Evolutionary conservation across 2,329 filamentous ascomycete genomes (phyloP).

Genomic region (Fusarium robinianum): DNA sequence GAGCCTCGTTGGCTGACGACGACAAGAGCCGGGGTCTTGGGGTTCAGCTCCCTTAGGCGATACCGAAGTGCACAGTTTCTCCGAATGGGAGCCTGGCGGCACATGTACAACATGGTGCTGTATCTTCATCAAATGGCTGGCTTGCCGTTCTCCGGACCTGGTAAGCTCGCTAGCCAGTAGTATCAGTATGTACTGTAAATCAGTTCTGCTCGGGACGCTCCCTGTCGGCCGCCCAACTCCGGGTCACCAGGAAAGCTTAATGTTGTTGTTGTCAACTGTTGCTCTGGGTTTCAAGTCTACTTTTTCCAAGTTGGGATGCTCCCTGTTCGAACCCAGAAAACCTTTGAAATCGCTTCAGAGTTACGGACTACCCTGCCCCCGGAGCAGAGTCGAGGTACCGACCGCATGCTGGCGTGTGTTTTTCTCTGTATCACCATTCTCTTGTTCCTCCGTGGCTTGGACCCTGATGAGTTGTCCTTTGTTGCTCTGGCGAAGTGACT

Average conservation of each 20-base stretch:
- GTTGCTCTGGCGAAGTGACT: slow-evolving; percentile 28
- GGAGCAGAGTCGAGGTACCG: too few species aligned
- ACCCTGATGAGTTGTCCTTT: slow-evolving; percentile 26
- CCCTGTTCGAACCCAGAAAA: slow-evolving; percentile 25
- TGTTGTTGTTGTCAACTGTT: slow-evolving; percentile 19
- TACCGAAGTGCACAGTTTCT: too few species aligned
- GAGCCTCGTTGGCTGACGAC: too few species aligned
- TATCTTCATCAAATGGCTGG: too few species aligned
- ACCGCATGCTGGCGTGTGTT: slow-evolving; percentile 19
- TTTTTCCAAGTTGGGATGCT: slow-evolving; percentile 14
- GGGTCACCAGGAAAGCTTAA: slow-evolving; percentile 14
- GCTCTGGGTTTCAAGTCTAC: slow-evolving; percentile 12
- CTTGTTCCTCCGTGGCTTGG: slow-evolving; percentile 20
- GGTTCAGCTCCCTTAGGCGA: too few species aligned
- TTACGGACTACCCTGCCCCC: too few species aligned
- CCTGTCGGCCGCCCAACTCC: slow-evolving; percentile 13
- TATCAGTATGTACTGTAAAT: slow-evolving; percentile 1
- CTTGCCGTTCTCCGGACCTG: slow-evolving; percentile 8
- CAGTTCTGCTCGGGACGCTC: slow-evolving; percentile 10
- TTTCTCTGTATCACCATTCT: slow-evolving; percentile 10
- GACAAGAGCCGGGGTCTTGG: too few species aligned
- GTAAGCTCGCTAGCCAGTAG: too few species aligned
- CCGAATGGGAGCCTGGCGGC: too few species aligned
- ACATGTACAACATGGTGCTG: too few species aligned
- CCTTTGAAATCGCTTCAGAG: slow-evolving; percentile 3